phyloP scores from a whole-genome alignment of 768 basidiomycete species.

The Trametes coccinea region DNA sequence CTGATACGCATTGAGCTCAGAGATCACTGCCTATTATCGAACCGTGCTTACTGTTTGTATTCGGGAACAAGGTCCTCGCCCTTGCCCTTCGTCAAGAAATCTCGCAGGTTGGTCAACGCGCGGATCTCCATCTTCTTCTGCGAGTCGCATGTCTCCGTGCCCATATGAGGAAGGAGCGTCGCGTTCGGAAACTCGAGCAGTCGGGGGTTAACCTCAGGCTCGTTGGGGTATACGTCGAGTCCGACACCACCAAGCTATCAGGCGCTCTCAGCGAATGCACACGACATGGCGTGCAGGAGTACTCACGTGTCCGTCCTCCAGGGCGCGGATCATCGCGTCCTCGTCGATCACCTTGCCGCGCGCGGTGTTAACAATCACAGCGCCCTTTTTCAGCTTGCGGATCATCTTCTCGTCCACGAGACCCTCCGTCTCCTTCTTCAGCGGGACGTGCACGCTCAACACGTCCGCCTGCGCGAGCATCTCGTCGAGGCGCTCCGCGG shows the following conservation, averaged over 20 bases:
- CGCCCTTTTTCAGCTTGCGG: conserved; percentile 71
- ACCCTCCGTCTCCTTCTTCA: conserved; percentile 71
- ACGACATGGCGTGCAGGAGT: background rate
- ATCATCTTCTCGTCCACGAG: conserved; percentile 78
- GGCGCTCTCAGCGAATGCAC: background rate
- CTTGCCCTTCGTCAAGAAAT: conserved; percentile 62
- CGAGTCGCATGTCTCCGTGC: conserved; percentile 81
- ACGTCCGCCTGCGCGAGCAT: conserved; percentile 78
- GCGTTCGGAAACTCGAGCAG: conserved; percentile 81
- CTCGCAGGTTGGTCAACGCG: conserved; percentile 75
- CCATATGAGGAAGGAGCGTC: conserved; percentile 89
- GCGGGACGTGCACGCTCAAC: conserved; percentile 82
- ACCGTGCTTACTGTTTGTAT: conserved; percentile 25
- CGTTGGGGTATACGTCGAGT: conserved; percentile 84
- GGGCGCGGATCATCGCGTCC: conserved; percentile 78
- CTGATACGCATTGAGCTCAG: background rate
- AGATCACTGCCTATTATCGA: background rate
- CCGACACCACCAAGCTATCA: conserved; percentile 74
- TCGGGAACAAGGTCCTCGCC: conserved; percentile 74
- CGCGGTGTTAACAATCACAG: conserved; percentile 84
- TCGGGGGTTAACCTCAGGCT: conserved; percentile 77
- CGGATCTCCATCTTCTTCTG: conserved; percentile 83
- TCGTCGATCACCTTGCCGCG: conserved; percentile 92
- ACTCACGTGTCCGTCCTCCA: conserved; percentile 87
- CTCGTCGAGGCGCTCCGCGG: conserved; percentile 53